Evolutionary conservation across 768 basidiomycete species (phyloP).

Genomic region (Lentinula sp.): DNA sequence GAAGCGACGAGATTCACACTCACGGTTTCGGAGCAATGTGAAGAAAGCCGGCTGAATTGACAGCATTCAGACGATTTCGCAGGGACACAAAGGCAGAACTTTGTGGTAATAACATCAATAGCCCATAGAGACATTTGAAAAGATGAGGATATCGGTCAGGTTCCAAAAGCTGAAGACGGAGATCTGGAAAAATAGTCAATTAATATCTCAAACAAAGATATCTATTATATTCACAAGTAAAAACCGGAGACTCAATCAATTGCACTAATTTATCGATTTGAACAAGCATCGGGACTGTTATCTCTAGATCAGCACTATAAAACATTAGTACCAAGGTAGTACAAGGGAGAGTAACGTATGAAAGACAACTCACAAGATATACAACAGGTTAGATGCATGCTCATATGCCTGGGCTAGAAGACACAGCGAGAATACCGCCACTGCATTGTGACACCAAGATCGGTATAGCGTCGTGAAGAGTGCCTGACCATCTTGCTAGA

Average conservation of each 20-base stretch:
- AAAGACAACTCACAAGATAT: constrained; percentile 69
- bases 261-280: constrained; percentile 98
- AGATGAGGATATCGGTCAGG: constrained; percentile 95
- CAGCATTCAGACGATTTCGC: constrained; percentile 88
- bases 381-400: constrained; percentile 92
- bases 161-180: constrained; percentile 90
- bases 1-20: background rate
- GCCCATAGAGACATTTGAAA: constrained; percentile 95
- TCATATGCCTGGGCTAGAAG: constrained; percentile 97
- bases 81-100: constrained; percentile 94
- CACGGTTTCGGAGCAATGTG: constrained; percentile 82
- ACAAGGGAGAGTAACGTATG: background rate
- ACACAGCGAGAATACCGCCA: constrained; percentile 94
- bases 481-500: constrained; percentile 90
- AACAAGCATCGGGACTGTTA: constrained; percentile 90
- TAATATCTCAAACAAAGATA: background rate
- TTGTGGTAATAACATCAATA: constrained; percentile 96
- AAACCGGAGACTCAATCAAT: constrained; percentile 95
- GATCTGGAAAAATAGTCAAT: constrained; percentile 35
- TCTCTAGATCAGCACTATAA: constrained; percentile 87
- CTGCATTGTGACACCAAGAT: constrained; percentile 98
- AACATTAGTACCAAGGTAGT: background rate
- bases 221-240: constrained; percentile 67
- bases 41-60: constrained; percentile 91
- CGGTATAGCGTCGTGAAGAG: constrained; percentile 91